Conservation (phyloP, 345 rosid species). For the Gossypium bickii region DNA sequence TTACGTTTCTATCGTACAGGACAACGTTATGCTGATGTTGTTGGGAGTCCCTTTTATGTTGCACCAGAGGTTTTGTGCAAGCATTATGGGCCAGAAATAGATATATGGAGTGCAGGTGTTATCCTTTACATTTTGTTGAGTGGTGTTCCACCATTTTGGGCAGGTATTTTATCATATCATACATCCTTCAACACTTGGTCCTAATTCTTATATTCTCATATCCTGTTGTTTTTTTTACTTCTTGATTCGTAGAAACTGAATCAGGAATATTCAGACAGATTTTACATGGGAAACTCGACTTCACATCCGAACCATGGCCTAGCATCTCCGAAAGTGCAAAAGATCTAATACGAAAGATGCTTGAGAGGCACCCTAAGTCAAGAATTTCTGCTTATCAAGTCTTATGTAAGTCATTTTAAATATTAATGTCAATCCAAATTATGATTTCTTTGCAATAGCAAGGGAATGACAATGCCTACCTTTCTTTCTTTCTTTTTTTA, state of each 20-base stretch:
- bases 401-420: conserved; percentile 50
- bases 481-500: background rate
- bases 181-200: background rate
- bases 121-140: conserved; percentile 89
- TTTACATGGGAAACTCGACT: conserved; percentile 76
- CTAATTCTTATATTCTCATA: background rate
- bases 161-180: conserved; percentile 43
- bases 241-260: conserved; percentile 63
- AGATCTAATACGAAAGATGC: conserved; percentile 82
- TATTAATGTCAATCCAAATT: background rate
- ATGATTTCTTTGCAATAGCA: background rate
- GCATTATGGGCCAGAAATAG: conserved; percentile 85
- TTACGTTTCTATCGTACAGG: conserved; percentile 37
- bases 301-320: conserved; percentile 94
- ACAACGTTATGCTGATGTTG: conserved; percentile 74
- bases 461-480: background rate
- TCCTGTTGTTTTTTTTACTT: background rate
- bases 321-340: conserved; percentile 84
- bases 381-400: conserved; percentile 88
- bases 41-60: conserved; percentile 96
- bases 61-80: conserved; percentile 95
- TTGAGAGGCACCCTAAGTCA: conserved; percentile 75
- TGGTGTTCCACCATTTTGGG: conserved; percentile 98
- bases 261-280: conserved; percentile 95
- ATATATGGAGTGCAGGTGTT: conserved; percentile 97